These are phyloP conservation scores for Trichoderma sp. DNA, from an alignment of 2,329 filamentous ascomycete genomes.

Conservation along the genomic window DNA sequence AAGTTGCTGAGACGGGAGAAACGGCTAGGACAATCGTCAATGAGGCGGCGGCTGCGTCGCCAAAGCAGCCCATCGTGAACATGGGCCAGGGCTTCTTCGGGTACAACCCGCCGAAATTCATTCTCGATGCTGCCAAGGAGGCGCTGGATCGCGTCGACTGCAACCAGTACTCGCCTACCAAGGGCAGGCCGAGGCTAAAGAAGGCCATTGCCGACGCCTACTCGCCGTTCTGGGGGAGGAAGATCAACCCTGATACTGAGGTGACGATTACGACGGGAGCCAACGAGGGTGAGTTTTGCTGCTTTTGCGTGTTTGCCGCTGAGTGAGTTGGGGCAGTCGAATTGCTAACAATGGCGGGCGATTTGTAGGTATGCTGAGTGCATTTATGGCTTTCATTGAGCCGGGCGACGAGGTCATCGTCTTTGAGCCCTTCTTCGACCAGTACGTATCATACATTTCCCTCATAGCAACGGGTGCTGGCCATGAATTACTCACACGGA, in stretches of 20 bases:
- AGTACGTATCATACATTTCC: slow-evolving; percentile 47
- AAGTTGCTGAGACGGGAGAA: not conserved
- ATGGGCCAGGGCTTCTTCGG: slow-evolving; percentile 73
- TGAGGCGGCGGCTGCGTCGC: slow-evolving; percentile 60
- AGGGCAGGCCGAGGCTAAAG: slow-evolving; percentile 84
- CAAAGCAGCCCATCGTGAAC: slow-evolving; percentile 62
- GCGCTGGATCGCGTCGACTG: slow-evolving; percentile 90
- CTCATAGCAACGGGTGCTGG: not conserved
- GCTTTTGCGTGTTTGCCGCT: not conserved
- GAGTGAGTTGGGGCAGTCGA: not conserved
- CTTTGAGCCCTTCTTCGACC: slow-evolving; percentile 98
- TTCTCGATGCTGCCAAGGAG: slow-evolving; percentile 84
- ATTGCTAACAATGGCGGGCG: not conserved
- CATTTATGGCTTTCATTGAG: slow-evolving; percentile 97
- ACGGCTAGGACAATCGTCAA: slow-evolving; percentile 59
- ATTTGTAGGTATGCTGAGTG: slow-evolving; percentile 72
- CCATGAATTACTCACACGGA: not conserved
- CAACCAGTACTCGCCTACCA: slow-evolving; percentile 97
- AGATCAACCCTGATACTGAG: slow-evolving; percentile 83
- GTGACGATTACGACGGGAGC: slow-evolving; percentile 92
- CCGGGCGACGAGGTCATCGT: slow-evolving; percentile 93
- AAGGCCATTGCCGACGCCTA: slow-evolving; percentile 93
- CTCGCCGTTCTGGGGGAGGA: slow-evolving; percentile 79
- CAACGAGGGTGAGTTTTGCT: slow-evolving; percentile 57
- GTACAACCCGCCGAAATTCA: slow-evolving; percentile 90